Evolutionary conservation across 208 protist species (phyloP).

Genomic region (Trypanosoma platydactyli): DNA sequence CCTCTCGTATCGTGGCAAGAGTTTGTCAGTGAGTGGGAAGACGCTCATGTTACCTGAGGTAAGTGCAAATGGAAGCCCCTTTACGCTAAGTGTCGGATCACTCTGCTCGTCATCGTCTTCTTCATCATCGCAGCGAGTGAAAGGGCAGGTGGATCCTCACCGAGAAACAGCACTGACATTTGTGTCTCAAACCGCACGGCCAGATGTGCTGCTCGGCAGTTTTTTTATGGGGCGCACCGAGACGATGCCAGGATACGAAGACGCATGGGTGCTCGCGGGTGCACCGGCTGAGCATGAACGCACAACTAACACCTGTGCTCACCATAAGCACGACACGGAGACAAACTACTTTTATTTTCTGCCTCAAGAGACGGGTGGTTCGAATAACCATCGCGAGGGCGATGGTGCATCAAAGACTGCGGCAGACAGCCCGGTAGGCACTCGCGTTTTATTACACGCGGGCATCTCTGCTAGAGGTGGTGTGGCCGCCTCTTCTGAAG

Average conservation of each 20-base stretch:
- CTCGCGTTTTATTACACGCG: slow-evolving; percentile 41
- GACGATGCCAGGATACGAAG: slow-evolving; percentile 52
- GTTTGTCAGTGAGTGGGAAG: slow-evolving; percentile 40
- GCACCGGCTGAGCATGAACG: slow-evolving; percentile 61
- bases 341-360: slow-evolving; percentile 83
- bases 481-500: neutral
- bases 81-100: slow-evolving; percentile 34
- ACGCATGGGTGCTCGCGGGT: slow-evolving; percentile 67
- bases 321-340: slow-evolving; percentile 35
- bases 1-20: slow-evolving; percentile 83
- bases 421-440: slow-evolving; percentile 36
- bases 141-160: slow-evolving; percentile 55
- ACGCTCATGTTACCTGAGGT: slow-evolving; percentile 44
- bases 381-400: neutral
- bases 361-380: neutral
- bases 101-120: neutral
- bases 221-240: slow-evolving; percentile 52
- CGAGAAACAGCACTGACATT: slow-evolving; percentile 58
- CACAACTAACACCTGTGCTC: slow-evolving; percentile 72
- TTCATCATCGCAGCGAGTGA: slow-evolving; percentile 6
- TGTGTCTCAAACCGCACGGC: slow-evolving; percentile 48
- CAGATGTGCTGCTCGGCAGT: slow-evolving; percentile 72
- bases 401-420: neutral
- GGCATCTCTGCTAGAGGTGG: neutral
- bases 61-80: slow-evolving; percentile 69